Evolutionary conservation across 139 green algal genomes (phyloP), one percentile per base, ranked within the genome.

Genomic region (Chlamydomonas schloesseri): DNA sequence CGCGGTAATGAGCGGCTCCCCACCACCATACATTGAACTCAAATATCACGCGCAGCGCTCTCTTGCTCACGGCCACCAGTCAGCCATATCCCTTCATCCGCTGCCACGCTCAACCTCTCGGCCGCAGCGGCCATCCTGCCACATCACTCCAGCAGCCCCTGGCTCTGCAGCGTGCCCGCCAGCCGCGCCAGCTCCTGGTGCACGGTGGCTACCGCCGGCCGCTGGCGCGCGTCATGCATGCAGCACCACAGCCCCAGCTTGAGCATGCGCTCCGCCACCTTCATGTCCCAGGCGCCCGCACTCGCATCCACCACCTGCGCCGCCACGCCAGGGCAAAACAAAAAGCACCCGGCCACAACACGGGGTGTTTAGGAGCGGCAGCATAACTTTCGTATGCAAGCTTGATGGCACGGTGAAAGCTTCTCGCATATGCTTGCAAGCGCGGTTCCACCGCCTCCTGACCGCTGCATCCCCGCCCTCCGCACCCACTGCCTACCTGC

Each of bases 211-310:
- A 87, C 81, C 5, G 53, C 6, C 17, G 81, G 81, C 34, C 67
- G 70, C 55, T 82, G 75, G 9, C 75, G 42, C 10, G 76, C 23
- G 23, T 87, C 73, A 11, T 81, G 77, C 73, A 92, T 92, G 76
- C 81, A 87, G 84, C 89, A 90, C 89, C 89, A 92, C 37, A 90
- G 57, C 6, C 85, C 81, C 53, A 90, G 42, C 81, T 92, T 92
- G 21, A 92, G 70, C 62, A 92, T 31, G 18, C 85, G 80, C 86
- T 90, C 89, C 5, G 68, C 89, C 17, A 87, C 57, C n/a, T 69
- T 76, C 28, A 69, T 31, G 60, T 92, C 89, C 89, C 86, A 90
- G 4, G 57, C 62, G 0, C 89, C 89, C 3, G 86, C 89, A 9
- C 37, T 57, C 0, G 60, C 0, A 64, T 92, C 89, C 42, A 90